Percentiles rank a stretch among this genome's conserved stretches.
Evolutionary conservation across 257 asterid species (phyloP).

Genomic region (Solanum habrochaites): DNA sequence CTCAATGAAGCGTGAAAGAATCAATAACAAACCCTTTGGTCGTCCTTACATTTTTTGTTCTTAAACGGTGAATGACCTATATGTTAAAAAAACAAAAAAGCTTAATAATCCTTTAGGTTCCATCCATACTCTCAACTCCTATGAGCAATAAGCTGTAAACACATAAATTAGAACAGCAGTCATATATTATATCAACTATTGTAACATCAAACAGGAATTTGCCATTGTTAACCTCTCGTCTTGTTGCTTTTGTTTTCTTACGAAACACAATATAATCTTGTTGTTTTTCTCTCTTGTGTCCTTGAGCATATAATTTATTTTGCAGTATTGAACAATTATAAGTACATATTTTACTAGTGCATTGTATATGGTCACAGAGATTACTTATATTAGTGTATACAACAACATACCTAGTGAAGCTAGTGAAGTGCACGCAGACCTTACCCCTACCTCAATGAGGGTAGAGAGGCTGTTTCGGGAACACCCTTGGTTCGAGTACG

Average conservation of each 20-base stretch:
- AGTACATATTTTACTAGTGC: not conserved
- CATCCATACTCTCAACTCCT: not conserved
- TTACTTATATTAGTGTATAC: not conserved
- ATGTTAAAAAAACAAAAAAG: too few relatives aligned
- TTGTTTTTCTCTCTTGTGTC: not conserved
- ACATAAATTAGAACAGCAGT: not conserved
- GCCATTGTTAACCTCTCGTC: not conserved
- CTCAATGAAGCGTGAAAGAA: not conserved
- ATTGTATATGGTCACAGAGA: not conserved
- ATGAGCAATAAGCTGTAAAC: not conserved
- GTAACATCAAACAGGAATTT: not conserved
- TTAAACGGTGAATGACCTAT: not conserved
- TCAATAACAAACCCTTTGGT: not conserved
- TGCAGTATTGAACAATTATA: not conserved
- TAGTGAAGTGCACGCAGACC: not conserved
- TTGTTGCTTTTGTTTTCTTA: not conserved
- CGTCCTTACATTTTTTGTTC: not conserved
- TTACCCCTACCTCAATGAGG: not conserved
- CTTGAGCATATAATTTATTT: not conserved
- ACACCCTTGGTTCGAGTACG: too few relatives aligned
- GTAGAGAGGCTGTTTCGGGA: not conserved
- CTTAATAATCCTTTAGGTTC: too few relatives aligned
- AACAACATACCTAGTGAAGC: not conserved
- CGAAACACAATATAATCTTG: not conserved
- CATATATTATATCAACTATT: not conserved